Conservation (phyloP, 2,329 filamentous ascomycete genomes). For the Drechslerella coelobrocha region DNA sequence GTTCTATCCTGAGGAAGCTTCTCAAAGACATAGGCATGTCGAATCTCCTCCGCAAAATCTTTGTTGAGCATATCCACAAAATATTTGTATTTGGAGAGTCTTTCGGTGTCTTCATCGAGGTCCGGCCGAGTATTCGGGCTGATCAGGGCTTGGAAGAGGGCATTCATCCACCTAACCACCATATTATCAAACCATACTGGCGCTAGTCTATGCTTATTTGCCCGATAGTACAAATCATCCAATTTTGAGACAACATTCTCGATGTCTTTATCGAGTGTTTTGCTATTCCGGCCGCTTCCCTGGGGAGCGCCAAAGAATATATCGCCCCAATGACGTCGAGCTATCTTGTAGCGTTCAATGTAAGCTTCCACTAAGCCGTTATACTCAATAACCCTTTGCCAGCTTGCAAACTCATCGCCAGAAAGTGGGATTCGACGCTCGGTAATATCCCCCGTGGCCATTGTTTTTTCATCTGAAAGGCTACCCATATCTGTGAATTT, state of each 20-base stretch:
- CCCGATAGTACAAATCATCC: slow-evolving; percentile 1
- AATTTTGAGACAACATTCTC: background rate
- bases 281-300: background rate
- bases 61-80: slow-evolving; percentile 24
- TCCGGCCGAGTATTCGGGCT: slow-evolving; percentile 1
- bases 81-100: background rate
- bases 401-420: slow-evolving; percentile 9
- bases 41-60: slow-evolving; percentile 21
- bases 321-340: slow-evolving; percentile 7
- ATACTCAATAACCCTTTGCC: slow-evolving; percentile 14
- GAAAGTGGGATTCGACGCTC: slow-evolving; percentile 34
- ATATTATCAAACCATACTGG: slow-evolving; percentile 20
- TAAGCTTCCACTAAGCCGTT: slow-evolving; percentile 22
- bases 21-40: background rate
- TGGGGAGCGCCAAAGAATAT: slow-evolving; percentile 13
- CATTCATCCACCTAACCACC: slow-evolving; percentile 18
- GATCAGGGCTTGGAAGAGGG: slow-evolving; percentile 1
- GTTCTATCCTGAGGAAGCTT: background rate
- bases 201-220: slow-evolving; percentile 8
- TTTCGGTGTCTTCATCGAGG: background rate
- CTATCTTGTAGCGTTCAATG: slow-evolving; percentile 2
- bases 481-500: background rate
- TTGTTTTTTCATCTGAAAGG: slow-evolving; percentile 1
- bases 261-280: background rate
- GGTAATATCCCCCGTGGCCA: slow-evolving; percentile 10